phyloP scores from a whole-genome alignment of 2,329 filamentous ascomycete species.

The Aspergillus flavus region DNA sequence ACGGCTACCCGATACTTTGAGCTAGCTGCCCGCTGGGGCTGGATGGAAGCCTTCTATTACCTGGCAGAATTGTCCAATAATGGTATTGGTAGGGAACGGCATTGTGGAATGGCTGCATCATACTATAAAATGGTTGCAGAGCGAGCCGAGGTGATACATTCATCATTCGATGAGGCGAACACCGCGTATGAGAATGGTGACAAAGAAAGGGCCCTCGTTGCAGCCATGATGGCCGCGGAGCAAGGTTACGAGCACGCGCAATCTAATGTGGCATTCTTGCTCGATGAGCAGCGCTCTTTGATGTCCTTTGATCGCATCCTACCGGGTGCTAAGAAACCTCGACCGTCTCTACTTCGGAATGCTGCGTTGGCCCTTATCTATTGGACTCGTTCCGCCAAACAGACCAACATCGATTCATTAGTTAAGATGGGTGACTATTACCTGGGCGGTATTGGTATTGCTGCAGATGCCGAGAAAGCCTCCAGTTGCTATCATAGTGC shows the following conservation, averaged over 20 bases:
- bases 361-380: constrained; percentile 77
- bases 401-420: constrained; percentile 88
- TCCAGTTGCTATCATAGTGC: constrained; percentile 91
- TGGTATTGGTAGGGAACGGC: constrained; percentile 76
- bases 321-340: constrained; percentile 46
- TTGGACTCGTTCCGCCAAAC: constrained; percentile 92
- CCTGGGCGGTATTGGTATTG: constrained; percentile 75
- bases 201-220: constrained; percentile 75
- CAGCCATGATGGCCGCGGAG: constrained; percentile 85
- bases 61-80: constrained; percentile 83
- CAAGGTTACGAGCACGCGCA: constrained; percentile 89
- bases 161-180: constrained; percentile 81
- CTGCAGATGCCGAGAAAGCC: constrained; percentile 76
- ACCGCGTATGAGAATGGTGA: constrained; percentile 78
- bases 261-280: constrained; percentile 83
- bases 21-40: constrained; percentile 76
- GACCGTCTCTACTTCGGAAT: constrained; percentile 56
- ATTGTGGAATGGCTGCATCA: constrained; percentile 73
- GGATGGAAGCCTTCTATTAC: constrained; percentile 90
- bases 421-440: constrained; percentile 99
- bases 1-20: constrained; percentile 86
- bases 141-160: constrained; percentile 71
- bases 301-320: constrained; percentile 60
- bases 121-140: constrained; percentile 84
- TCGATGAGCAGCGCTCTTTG: constrained; percentile 71